Conservation (phyloP, 352 stramenopile species). For the Phytophthora cajani region DNA sequence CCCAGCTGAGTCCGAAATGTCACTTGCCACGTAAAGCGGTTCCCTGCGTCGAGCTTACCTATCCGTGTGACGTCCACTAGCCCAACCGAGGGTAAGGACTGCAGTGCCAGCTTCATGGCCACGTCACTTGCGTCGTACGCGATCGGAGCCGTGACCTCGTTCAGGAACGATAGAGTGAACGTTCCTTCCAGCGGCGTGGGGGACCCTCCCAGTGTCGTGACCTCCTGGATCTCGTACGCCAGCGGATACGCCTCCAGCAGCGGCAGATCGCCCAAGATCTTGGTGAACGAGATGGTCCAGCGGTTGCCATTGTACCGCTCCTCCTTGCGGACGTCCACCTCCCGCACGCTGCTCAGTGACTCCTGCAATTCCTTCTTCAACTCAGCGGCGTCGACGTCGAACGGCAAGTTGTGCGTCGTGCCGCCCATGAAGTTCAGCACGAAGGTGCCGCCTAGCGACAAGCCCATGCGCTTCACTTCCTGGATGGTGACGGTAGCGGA, state of each 20-base stretch:
- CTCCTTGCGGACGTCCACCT: conserved; percentile 79
- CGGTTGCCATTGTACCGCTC: conserved; percentile 86
- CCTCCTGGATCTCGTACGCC: conserved; percentile 94
- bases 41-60: conserved; percentile 72
- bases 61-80: conserved; percentile 90
- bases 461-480: conserved; percentile 73
- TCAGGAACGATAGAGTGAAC: conserved; percentile 89
- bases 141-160: conserved; percentile 79
- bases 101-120: conserved; percentile 89
- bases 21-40: conserved; percentile 92
- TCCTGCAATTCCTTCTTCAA: conserved; percentile 91
- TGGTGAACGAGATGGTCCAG: conserved; percentile 96
- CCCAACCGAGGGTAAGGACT: conserved; percentile 88
- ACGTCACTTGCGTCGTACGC: conserved; percentile 86
- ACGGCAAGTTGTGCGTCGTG: conserved; percentile 92
- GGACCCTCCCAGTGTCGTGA: conserved; percentile 90
- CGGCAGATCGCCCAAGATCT: conserved; percentile 94
- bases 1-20: conserved; percentile 93
- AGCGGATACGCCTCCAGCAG: conserved; percentile 87
- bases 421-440: conserved; percentile 92
- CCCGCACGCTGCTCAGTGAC: conserved; percentile 44
- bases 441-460: conserved; percentile 92
- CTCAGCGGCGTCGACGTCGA: conserved; percentile 84
- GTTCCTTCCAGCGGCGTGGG: conserved; percentile 93
- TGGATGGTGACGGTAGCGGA: conserved; percentile 65